These are phyloP conservation scores for Kwoniella dendrophila DNA, from an alignment of 768 basidiomycete species.

Conservation along the genomic window DNA sequence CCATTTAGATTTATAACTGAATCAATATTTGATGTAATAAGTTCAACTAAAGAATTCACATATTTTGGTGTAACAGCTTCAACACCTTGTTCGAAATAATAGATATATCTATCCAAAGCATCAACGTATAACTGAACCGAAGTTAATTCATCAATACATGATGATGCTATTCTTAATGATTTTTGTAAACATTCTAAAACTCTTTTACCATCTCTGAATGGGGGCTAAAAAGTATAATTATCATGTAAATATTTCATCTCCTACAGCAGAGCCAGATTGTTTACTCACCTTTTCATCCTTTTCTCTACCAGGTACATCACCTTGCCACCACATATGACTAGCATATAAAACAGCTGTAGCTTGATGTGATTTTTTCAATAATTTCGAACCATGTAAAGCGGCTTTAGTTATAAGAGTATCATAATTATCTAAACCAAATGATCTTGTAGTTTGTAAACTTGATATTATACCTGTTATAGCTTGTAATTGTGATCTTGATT, in stretches of 20 bases:
- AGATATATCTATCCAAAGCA: slow-evolving; percentile 92
- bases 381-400: slow-evolving; percentile 92
- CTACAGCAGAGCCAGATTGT: background rate
- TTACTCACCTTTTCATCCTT: slow-evolving; percentile 60
- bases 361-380: slow-evolving; percentile 98
- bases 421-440: slow-evolving; percentile 93
- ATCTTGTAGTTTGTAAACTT: slow-evolving; percentile 80
- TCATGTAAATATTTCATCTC: background rate
- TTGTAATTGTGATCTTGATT: slow-evolving; percentile 90
- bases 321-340: slow-evolving; percentile 99
- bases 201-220: slow-evolving; percentile 82
- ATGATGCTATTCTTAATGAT: slow-evolving; percentile 91
- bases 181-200: slow-evolving; percentile 98
- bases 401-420: slow-evolving; percentile 98
- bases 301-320: slow-evolving; percentile 60
- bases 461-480: slow-evolving; percentile 96
- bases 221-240: slow-evolving; percentile 41
- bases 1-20: slow-evolving; percentile 65
- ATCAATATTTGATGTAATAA: slow-evolving; percentile 93
- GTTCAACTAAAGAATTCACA: slow-evolving; percentile 91
- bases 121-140: slow-evolving; percentile 95
- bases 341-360: slow-evolving; percentile 91
- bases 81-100: slow-evolving; percentile 91
- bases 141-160: slow-evolving; percentile 93
- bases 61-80: slow-evolving; percentile 95